Evolutionary conservation across 352 stramenopile genomes (phyloP).

Genomic region (Globisporangium megalacanthum): DNA sequence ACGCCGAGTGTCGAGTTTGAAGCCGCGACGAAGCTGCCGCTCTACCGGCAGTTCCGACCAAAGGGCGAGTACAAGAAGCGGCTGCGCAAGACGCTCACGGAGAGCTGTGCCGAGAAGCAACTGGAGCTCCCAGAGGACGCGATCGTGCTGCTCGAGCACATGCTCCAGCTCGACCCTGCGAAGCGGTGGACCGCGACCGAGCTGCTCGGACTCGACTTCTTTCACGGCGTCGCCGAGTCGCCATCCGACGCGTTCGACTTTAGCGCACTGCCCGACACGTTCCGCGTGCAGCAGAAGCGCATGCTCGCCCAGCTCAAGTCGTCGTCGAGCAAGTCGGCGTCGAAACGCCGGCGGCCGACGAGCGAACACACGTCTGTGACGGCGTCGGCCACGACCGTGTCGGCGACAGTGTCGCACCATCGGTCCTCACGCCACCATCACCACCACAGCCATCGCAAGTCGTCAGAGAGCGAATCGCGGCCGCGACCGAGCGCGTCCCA

Average conservation of each 20-base stretch:
- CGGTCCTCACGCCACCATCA: conserved; percentile 16
- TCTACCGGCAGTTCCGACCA: conserved; percentile 47
- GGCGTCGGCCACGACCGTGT: neutral
- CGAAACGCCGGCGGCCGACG: conserved; percentile 18
- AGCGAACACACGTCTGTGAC: conserved; percentile 6
- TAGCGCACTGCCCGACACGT: conserved; percentile 35
- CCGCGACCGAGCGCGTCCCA: neutral
- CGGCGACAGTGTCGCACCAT: conserved; percentile 13
- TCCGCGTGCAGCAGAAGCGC: conserved; percentile 52
- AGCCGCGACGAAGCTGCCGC: conserved; percentile 40
- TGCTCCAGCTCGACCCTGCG: conserved; percentile 72
- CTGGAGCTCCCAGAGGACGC: conserved; percentile 48
- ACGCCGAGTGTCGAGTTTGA: conserved; percentile 56
- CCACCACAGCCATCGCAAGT: conserved; percentile 16
- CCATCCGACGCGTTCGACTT: conserved; percentile 30
- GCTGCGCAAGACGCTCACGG: conserved; percentile 72
- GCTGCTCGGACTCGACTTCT: conserved; percentile 56
- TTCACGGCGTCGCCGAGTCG: conserved; percentile 28
- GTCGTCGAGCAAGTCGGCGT: conserved; percentile 16
- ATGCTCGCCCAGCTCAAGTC: conserved; percentile 47
- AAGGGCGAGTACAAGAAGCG: conserved; percentile 78
- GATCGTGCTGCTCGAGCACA: conserved; percentile 57
- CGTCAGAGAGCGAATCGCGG: conserved; percentile 3
- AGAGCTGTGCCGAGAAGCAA: conserved; percentile 36
- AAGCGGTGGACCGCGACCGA: conserved; percentile 44